Percentiles rank a stretch among this genome's conserved stretches.
Conservation (phyloP, 805 yeast species). For the Torulaspora gathmanii region DNA sequence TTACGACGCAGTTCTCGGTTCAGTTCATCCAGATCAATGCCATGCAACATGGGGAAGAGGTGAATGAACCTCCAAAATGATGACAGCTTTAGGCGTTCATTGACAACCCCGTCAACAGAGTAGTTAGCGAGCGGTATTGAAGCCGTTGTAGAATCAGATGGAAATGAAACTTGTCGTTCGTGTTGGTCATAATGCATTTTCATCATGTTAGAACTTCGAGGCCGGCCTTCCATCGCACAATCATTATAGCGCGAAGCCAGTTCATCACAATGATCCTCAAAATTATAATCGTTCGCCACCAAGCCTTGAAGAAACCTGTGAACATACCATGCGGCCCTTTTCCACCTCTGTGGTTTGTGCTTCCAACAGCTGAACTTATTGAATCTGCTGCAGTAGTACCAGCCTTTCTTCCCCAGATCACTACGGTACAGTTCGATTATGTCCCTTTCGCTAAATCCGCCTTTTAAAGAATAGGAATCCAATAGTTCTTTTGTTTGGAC, state of each 20-base stretch:
- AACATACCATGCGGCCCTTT: constrained; percentile 26
- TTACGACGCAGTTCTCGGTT: constrained; percentile 23
- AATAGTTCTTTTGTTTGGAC: constrained; percentile 23
- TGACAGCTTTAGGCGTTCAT: constrained; percentile 18
- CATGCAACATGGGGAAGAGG: constrained; percentile 29
- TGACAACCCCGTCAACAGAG: not conserved
- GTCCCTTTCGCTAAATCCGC: constrained; percentile 27
- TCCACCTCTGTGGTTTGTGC: constrained; percentile 24
- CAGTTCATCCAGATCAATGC: constrained; percentile 34
- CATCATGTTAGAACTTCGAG: not conserved
- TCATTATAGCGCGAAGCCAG: constrained; percentile 23
- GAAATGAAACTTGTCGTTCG: constrained; percentile 16
- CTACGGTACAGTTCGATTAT: constrained; percentile 24
- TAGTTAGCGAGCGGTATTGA: constrained; percentile 6
- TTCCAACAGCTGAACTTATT: constrained; percentile 28
- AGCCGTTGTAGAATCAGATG: constrained; percentile 14
- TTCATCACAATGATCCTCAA: constrained; percentile 29
- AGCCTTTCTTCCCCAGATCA: constrained; percentile 29
- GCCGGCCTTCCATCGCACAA: constrained; percentile 9
- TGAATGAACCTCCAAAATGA: constrained; percentile 30
- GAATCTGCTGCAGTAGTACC: constrained; percentile 33
- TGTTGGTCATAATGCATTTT: constrained; percentile 6
- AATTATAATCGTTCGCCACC: constrained; percentile 13
- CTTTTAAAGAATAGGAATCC: constrained; percentile 23
- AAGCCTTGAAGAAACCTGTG: constrained; percentile 21